Percentiles rank a stretch among this genome's conserved stretches.
Conservation (phyloP, 306 rosid genomes). For the Cajanus cajan region DNA sequence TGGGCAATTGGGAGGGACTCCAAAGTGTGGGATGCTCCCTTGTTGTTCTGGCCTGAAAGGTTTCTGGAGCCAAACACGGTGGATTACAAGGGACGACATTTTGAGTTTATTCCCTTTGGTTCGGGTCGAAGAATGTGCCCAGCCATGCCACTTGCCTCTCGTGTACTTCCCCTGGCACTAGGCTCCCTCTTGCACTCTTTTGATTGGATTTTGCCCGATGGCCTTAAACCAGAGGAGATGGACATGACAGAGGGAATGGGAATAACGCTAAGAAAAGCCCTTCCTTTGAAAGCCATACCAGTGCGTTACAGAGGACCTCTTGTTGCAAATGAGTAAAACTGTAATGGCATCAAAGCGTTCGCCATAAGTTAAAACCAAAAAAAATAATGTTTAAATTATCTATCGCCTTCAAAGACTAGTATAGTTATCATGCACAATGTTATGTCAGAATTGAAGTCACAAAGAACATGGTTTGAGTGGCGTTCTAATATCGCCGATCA, state of each 20-base stretch:
- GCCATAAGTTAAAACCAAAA: background rate
- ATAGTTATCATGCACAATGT: background rate
- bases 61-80: conserved; percentile 43
- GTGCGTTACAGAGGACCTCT: conserved; percentile 22
- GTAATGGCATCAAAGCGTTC: background rate
- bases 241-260: conserved; percentile 88
- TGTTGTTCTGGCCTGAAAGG: conserved; percentile 72
- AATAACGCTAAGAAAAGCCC: conserved; percentile 64
- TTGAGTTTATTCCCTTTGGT: conserved; percentile 81
- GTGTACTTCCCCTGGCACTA: conserved; percentile 73
- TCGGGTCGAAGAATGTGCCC: conserved; percentile 90
- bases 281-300: conserved; percentile 57
- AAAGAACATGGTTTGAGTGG: background rate
- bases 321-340: background rate
- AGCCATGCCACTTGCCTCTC: conserved; percentile 73
- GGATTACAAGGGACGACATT: conserved; percentile 75
- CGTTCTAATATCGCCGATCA: background rate
- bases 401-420: background rate
- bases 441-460: background rate
- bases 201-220: conserved; percentile 69
- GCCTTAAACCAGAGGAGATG: conserved; percentile 62
- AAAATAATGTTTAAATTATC: background rate
- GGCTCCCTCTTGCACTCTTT: conserved; percentile 66
- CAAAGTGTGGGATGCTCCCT: conserved; percentile 65
- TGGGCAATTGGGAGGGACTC: conserved; percentile 97